These are phyloP conservation scores for Diaporthe aspalathi DNA, from an alignment of 2,329 filamentous ascomycete genomes.

Conservation along the genomic window DNA sequence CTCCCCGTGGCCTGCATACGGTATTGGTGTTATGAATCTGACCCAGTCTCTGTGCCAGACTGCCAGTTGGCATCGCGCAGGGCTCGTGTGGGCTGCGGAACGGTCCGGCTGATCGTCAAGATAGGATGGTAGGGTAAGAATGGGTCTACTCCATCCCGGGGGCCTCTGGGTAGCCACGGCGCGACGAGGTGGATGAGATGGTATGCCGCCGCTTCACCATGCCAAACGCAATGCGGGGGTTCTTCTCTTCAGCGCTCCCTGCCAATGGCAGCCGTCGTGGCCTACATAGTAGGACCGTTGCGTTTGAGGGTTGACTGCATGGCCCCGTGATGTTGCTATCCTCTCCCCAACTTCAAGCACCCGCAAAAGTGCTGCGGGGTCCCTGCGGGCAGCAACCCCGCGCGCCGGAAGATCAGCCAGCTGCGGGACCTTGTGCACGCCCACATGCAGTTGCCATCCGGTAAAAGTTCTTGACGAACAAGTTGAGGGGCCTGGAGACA, in stretches of 20 bases:
- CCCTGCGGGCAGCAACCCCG: neutral
- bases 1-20: too few relatives aligned
- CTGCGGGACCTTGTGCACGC: neutral
- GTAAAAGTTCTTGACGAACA: neutral
- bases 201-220: neutral
- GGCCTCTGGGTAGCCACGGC: neutral
- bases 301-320: neutral
- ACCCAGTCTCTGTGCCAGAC: neutral
- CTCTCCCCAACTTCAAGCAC: too few relatives aligned
- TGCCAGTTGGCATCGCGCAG: neutral
- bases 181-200: neutral
- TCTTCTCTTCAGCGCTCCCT: too few relatives aligned
- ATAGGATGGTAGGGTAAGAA: neutral
- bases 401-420: neutral
- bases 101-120: conserved; percentile 24
- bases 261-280: too few relatives aligned
- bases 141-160: neutral
- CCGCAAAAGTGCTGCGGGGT: neutral
- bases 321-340: neutral
- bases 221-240: neutral
- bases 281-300: neutral
- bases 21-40: neutral
- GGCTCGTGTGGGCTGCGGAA: conserved; percentile 8
- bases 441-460: neutral
- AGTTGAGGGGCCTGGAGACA: too few relatives aligned